A percentile compares a stretch with the other conserved stretches of the same genome.
phyloP scores from a whole-genome alignment of 257 asterid species.

The Lantana camara region DNA sequence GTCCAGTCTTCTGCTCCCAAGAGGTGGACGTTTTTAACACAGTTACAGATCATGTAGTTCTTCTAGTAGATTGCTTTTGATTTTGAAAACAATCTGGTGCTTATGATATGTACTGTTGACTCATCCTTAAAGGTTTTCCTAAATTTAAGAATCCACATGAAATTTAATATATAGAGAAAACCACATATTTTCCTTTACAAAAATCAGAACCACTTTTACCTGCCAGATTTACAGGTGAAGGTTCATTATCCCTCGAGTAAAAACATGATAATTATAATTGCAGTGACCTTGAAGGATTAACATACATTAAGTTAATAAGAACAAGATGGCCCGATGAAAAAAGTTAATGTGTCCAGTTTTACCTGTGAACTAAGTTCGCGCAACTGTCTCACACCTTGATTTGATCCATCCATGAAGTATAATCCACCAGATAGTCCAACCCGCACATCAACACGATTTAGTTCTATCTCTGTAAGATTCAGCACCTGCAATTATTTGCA shows the following conservation, averaged over 20 bases:
- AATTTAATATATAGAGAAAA: background rate
- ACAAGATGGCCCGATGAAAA: constrained; percentile 10
- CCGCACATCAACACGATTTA: constrained; percentile 80
- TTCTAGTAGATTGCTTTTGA: background rate
- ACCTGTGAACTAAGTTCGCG: constrained; percentile 83
- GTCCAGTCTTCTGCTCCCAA: background rate
- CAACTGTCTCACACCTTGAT: constrained; percentile 88
- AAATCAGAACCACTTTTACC: background rate
- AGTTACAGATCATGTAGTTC: background rate
- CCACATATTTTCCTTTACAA: background rate
- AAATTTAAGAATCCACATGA: background rate
- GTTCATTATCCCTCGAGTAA: background rate
- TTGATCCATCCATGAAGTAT: constrained; percentile 94
- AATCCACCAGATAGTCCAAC: constrained; percentile 92
- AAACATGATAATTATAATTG: background rate
- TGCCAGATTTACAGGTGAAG: background rate
- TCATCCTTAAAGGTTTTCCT: background rate
- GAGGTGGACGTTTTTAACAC: background rate
- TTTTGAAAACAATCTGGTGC: background rate
- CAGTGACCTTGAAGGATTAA: constrained; percentile 3
- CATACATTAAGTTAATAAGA: constrained; percentile 13
- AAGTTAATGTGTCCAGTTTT: constrained; percentile 16
- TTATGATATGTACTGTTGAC: background rate
- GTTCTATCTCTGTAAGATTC: constrained; percentile 86
- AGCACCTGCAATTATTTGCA: constrained; percentile 56